These are phyloP conservation scores for Brassica carinata DNA, from an alignment of 345 rosid genomes.

Conservation along the genomic window DNA sequence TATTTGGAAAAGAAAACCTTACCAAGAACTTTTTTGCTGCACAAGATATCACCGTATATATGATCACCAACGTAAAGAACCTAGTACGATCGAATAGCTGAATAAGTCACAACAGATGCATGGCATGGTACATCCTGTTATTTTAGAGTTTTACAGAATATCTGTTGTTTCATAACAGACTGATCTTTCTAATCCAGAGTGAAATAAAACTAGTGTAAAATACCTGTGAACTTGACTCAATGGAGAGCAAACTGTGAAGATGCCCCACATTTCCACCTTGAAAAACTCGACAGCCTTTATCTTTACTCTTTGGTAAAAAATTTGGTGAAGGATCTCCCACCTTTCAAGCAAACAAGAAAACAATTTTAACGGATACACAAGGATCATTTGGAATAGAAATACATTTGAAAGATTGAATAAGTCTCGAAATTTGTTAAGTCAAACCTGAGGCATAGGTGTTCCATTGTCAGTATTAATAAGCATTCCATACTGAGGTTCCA, in stretches of 20 bases:
- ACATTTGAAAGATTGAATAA: background rate
- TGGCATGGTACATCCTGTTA: background rate
- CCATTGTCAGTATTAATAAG: slow-evolving; percentile 93
- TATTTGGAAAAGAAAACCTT: slow-evolving; percentile 21
- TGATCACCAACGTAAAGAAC: slow-evolving; percentile 99
- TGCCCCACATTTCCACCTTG: slow-evolving; percentile 98
- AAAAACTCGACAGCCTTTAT: slow-evolving; percentile 58
- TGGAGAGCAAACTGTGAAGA: slow-evolving; percentile 92
- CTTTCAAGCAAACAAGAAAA: slow-evolving; percentile 41
- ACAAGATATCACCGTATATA: slow-evolving; percentile 94
- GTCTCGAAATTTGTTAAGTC: background rate
- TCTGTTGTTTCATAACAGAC: background rate
- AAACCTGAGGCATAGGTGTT: slow-evolving; percentile 93
- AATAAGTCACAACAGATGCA: slow-evolving; percentile 17
- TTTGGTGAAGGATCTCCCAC: slow-evolving; percentile 64
- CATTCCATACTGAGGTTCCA: slow-evolving; percentile 86
- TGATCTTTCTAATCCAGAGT: background rate
- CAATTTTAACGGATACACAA: background rate
- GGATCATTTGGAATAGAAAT: background rate
- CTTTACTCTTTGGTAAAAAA: slow-evolving; percentile 43
- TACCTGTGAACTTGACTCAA: slow-evolving; percentile 96
- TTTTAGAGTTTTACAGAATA: background rate
- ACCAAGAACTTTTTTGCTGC: slow-evolving; percentile 98
- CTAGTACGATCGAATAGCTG: slow-evolving; percentile 44
- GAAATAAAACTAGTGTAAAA: background rate